Evolutionary conservation across 1,284 basidiomycete genomes (phyloP).

Genomic region (Flammula alnicola): DNA sequence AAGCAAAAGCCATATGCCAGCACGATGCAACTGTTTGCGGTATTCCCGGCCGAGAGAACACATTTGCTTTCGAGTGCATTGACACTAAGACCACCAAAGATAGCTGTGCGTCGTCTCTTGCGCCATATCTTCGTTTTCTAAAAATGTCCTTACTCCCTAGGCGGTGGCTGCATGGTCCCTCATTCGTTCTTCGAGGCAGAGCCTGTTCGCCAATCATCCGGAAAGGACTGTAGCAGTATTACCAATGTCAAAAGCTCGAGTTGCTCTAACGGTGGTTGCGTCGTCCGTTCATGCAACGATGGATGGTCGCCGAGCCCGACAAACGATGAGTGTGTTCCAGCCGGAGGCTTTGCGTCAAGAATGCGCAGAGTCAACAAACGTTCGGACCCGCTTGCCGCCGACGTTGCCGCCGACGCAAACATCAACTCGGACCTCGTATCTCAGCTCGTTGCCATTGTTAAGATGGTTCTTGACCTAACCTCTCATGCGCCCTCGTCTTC

Average conservation of each 20-base stretch:
- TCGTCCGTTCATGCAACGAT: conserved; percentile 30
- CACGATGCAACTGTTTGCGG: conserved; percentile 46
- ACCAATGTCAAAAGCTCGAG: conserved; percentile 23
- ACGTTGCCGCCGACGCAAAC: conserved; percentile 12
- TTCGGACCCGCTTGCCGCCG: conserved; percentile 1
- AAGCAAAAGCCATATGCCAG: conserved; percentile 34
- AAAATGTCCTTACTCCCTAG: conserved; percentile 24
- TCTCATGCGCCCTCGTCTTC: conserved; percentile 7
- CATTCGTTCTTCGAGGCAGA: conserved; percentile 32
- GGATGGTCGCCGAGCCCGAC: conserved; percentile 31
- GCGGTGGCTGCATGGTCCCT: conserved; percentile 36
- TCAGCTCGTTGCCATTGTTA: conserved; percentile 23
- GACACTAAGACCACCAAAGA: conserved; percentile 46
- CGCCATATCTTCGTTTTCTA: not conserved
- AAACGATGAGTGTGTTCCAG: conserved; percentile 23
- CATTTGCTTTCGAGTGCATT: conserved; percentile 50
- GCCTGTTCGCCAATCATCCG: conserved; percentile 13
- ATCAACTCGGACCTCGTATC: conserved; percentile 21
- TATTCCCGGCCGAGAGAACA: conserved; percentile 36
- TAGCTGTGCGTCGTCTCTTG: conserved; percentile 45
- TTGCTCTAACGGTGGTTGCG: conserved; percentile 30
- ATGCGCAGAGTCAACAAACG: conserved; percentile 25
- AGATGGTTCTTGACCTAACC: conserved; percentile 20
- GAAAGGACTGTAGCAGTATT: conserved; percentile 31
- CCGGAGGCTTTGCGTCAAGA: conserved; percentile 1